Evolutionary conservation across 805 yeast genomes (phyloP).

Genomic region (Geotrichum ghanense): DNA sequence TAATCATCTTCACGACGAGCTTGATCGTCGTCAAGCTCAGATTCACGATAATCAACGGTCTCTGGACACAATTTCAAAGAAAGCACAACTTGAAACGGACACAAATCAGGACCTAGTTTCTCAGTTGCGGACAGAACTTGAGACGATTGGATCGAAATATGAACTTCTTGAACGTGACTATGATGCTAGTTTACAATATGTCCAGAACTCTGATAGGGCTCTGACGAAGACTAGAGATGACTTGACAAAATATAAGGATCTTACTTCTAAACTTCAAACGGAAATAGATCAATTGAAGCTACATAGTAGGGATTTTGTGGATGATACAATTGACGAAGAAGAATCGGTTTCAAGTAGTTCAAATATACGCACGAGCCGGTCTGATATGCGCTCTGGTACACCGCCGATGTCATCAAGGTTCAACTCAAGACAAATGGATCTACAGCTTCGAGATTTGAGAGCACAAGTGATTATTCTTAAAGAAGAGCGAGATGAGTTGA

Average conservation of each 20-base stretch:
- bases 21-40: slow-evolving; percentile 16
- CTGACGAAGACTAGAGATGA: slow-evolving; percentile 65
- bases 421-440: slow-evolving; percentile 43
- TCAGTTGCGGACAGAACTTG: slow-evolving; percentile 28
- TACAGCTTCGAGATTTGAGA: slow-evolving; percentile 70
- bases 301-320: slow-evolving; percentile 34
- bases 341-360: slow-evolving; percentile 21
- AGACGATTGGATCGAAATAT: slow-evolving; percentile 23
- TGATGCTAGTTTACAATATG: slow-evolving; percentile 57
- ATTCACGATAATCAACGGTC: slow-evolving; percentile 15
- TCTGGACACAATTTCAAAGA: slow-evolving; percentile 15
- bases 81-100: slow-evolving; percentile 12
- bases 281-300: slow-evolving; percentile 63
- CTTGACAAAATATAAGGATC: slow-evolving; percentile 44
- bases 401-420: slow-evolving; percentile 25
- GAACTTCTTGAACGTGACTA: slow-evolving; percentile 50
- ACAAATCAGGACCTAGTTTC: slow-evolving; percentile 9
- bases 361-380: slow-evolving; percentile 22
- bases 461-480: slow-evolving; percentile 72
- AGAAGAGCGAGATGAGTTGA: slow-evolving; percentile 72
- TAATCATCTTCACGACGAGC: slow-evolving; percentile 18
- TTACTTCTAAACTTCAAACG: slow-evolving; percentile 41
- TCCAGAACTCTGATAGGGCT: slow-evolving; percentile 66
- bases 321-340: slow-evolving; percentile 18
- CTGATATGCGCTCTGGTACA: slow-evolving; percentile 17